A percentile compares a stretch with the other conserved stretches of the same genome.
Conservation (phyloP, 192 early-diverging fungal genomes). For the Linderina pennispora region DNA sequence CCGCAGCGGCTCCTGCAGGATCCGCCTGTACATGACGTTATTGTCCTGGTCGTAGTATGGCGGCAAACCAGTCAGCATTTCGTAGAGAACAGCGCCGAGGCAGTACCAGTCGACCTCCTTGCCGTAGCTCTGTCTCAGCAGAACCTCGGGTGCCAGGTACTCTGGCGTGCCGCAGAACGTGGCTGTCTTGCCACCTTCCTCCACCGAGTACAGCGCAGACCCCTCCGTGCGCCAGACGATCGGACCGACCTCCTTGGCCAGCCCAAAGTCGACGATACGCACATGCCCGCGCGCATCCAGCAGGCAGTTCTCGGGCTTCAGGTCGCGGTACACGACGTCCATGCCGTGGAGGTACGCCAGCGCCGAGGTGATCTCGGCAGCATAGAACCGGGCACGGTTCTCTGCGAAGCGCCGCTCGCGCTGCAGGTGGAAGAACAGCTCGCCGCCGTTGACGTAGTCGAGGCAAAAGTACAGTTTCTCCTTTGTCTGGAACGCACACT, state of each 20-base stretch:
- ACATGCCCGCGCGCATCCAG: slow-evolving; percentile 71
- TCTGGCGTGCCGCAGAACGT: slow-evolving; percentile 78
- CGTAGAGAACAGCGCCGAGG: slow-evolving; percentile 69
- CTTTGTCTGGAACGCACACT: slow-evolving; percentile 69
- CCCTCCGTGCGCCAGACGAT: slow-evolving; percentile 76
- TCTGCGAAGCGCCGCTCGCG: slow-evolving; percentile 58
- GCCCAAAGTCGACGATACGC: slow-evolving; percentile 81
- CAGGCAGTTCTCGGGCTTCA: slow-evolving; percentile 83
- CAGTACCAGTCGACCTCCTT: slow-evolving; percentile 73
- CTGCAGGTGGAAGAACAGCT: slow-evolving; percentile 70
- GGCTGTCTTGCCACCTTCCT: slow-evolving; percentile 56
- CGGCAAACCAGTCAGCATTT: slow-evolving; percentile 57
- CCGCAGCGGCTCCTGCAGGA: slow-evolving; percentile 31
- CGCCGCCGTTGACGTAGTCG: slow-evolving; percentile 74
- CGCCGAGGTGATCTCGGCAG: slow-evolving; percentile 49
- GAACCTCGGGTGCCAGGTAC: slow-evolving; percentile 68
- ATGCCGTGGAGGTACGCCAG: slow-evolving; percentile 78
- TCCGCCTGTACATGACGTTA: slow-evolving; percentile 42
- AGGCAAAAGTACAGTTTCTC: slow-evolving; percentile 69
- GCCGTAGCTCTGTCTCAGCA: slow-evolving; percentile 57
- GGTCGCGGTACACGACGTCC: slow-evolving; percentile 86
- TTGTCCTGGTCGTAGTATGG: slow-evolving; percentile 53
- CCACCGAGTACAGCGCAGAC: slow-evolving; percentile 40
- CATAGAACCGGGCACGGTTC: slow-evolving; percentile 57
- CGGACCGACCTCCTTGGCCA: slow-evolving; percentile 68